A percentile compares a stretch with the other conserved stretches of the same genome.
Evolutionary conservation across 164 flowering plant genomes (phyloP).

Genomic region (Cinnamomum chago): DNA sequence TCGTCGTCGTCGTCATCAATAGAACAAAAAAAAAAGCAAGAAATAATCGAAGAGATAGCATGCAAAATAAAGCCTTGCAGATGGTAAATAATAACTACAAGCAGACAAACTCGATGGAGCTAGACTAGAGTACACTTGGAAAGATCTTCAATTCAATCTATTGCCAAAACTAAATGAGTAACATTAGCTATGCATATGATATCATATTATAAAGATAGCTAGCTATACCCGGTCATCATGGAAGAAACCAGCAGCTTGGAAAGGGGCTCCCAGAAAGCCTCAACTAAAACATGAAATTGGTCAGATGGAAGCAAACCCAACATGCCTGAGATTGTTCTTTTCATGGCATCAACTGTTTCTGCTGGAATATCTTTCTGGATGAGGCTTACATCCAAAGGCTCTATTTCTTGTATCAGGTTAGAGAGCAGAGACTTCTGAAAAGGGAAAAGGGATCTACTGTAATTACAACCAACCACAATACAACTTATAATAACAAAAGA

Average conservation of each 20-base stretch:
- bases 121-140: not conserved
- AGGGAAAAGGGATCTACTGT: not conserved
- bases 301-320: conserved; percentile 83
- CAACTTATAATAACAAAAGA: not conserved
- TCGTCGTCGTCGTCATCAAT: no score
- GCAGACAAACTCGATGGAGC: not conserved
- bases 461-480: not conserved
- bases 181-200: not conserved
- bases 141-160: not conserved
- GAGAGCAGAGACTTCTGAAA: conserved; percentile 58
- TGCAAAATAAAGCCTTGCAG: not conserved
- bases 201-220: not conserved
- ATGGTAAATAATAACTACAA: not conserved
- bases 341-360: conserved; percentile 82
- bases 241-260: conserved; percentile 78
- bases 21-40: no score
- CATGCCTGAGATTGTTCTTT: conserved; percentile 89
- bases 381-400: conserved; percentile 75
- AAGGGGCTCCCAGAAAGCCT: conserved; percentile 81
- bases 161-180: not conserved
- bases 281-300: conserved; percentile 70
- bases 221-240: conserved; percentile 83
- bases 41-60: no score
- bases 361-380: conserved; percentile 80
- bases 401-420: conserved; percentile 67